These are phyloP conservation scores for Neurospora sp. DNA, from an alignment of 495 filamentous ascomycete species.

Conservation along the genomic window DNA sequence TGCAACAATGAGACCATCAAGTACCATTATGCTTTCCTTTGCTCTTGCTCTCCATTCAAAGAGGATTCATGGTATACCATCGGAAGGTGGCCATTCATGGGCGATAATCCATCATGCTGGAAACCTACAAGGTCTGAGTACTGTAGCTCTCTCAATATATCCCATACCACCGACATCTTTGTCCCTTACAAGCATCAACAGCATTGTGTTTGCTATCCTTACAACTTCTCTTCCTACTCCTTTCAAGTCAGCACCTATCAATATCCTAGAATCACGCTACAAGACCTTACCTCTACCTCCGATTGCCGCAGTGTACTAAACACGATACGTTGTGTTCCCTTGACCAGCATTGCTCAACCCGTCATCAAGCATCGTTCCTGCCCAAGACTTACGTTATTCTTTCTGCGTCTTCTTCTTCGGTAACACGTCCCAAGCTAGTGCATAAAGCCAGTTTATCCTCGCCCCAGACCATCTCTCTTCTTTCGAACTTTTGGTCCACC, in stretches of 20 bases:
- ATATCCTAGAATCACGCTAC: background rate
- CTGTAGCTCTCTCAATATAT: background rate
- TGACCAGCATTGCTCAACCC: background rate
- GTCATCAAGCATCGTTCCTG: background rate
- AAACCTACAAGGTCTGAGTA: background rate
- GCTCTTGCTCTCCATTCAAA: background rate
- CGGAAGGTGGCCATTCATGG: background rate
- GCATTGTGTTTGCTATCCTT: background rate
- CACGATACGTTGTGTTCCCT: background rate
- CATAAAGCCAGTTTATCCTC: background rate
- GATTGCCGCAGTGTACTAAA: background rate
- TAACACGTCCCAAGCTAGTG: background rate
- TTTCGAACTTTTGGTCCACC: background rate
- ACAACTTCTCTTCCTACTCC: background rate
- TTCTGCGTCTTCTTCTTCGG: background rate
- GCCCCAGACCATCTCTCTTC: background rate
- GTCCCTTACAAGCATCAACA: background rate
- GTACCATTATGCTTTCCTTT: background rate
- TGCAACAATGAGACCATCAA: background rate
- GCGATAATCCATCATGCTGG: background rate
- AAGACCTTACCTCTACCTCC: background rate
- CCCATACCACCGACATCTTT: background rate
- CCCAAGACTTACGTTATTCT: background rate
- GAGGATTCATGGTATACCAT: background rate
- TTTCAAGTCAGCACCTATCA: background rate